Conservation (phyloP, 352 stramenopile genomes). For the Globisporangium carolinianum region DNA sequence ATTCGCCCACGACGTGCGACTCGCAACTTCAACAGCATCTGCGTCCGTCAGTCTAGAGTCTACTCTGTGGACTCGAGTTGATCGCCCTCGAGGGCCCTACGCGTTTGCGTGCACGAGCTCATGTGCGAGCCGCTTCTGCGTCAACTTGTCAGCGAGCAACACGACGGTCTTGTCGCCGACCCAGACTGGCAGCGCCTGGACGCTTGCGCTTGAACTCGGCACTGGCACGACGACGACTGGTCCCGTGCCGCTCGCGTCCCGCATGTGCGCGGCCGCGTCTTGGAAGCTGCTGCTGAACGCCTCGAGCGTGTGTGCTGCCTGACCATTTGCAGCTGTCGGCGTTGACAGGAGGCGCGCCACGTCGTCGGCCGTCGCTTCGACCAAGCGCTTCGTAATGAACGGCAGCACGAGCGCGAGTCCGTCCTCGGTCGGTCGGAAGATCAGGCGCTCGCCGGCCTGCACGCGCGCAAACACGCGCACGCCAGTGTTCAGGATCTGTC, state of each 20-base stretch:
- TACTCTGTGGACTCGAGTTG: not conserved
- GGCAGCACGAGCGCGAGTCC: conserved; percentile 63
- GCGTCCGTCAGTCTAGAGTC: no score
- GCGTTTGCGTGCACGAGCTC: not conserved
- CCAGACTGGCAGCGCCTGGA: conserved; percentile 43
- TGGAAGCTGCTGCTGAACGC: conserved; percentile 30
- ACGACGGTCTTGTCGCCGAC: conserved; percentile 46
- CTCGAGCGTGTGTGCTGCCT: conserved; percentile 26
- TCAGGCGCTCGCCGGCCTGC: conserved; percentile 27
- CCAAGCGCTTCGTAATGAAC: conserved; percentile 75
- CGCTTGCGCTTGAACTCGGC: not conserved
- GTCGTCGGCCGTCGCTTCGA: conserved; percentile 21
- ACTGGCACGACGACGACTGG: conserved; percentile 32
- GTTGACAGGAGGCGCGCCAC: conserved; percentile 18
- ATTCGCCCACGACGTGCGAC: no score
- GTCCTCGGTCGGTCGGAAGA: conserved; percentile 80
- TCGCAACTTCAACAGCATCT: no score
- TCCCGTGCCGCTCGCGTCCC: conserved; percentile 29
- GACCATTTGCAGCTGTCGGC: conserved; percentile 9
- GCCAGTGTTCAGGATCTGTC: conserved; percentile 79
- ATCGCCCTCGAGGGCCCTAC: not conserved
- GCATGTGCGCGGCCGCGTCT: conserved; percentile 16
- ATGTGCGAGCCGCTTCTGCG: conserved; percentile 31
- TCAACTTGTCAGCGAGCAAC: conserved; percentile 44
- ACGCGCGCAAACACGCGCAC: conserved; percentile 84